Base-by-base conservation (phyloP, 164 flowering plant species). In the Annona cherimola region DNA sequence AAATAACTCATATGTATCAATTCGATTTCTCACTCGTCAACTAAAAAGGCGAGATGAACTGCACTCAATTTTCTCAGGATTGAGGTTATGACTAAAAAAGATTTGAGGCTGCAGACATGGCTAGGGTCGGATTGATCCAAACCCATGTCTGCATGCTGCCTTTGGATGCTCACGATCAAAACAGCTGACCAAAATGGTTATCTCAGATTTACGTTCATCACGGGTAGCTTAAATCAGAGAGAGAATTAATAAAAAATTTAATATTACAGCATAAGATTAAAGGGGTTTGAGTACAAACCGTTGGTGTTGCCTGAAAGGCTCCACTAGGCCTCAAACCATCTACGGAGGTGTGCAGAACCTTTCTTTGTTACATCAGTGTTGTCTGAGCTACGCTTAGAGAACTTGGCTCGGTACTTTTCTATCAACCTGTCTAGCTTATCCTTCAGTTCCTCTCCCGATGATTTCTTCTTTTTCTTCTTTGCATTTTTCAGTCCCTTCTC, bases 381-480 rank as follows among this genome's bases (percentile, higher is more conserved):
- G 65, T 73, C 68, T 5, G 84, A 80, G 55, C 70, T 73, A n/a
- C 74, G 76, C 55, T 75, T 85, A 7, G 95, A 81, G 75, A 88
- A 90, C 75, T 89, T 90, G 54, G 88, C 73, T 73, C 79, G 78
- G 77, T 92, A 94, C 50, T 85, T 87, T 78, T 88, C 91, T 3
- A 92, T 88, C 65, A 94, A 78, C 86, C 72, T 70, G 79, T 94
- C 97, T 35, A 94, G 93, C 63, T 89, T 88, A 80, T 92, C 96
- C 59, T 73, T 84, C 2, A 66, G 73, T 63, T 86, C 94, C 4
- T 72, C 71, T 14, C 87, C 91, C 42, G 71, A 72, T 16, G 83
- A 70, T 65, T 73, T 76, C 81, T 76, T 84, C 55, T 66, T 83
- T 44, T 78, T 82, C 61, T 70, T 78, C 68, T 78, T 72, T 45